These are phyloP conservation scores for Coccinonectria pachysandricola DNA, from an alignment of 2,329 filamentous ascomycete species.

Conservation along the genomic window DNA sequence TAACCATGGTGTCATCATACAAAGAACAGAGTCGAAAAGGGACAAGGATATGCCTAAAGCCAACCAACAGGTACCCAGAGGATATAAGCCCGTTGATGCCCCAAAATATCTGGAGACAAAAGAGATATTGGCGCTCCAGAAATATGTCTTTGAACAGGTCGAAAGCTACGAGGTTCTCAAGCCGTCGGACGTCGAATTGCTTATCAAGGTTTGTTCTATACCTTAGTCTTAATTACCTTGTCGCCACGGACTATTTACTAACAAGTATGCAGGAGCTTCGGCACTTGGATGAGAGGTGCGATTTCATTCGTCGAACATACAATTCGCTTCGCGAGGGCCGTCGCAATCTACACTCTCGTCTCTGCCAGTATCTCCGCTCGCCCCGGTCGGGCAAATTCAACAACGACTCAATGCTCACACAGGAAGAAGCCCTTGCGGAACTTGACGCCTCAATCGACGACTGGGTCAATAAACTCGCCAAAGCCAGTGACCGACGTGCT, in stretches of 20 bases:
- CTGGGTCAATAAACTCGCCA: slow-evolving; percentile 71
- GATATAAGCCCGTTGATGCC: slow-evolving; percentile 45
- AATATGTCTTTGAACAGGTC: slow-evolving; percentile 52
- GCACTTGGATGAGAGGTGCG: slow-evolving; percentile 65
- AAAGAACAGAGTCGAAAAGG: slow-evolving; percentile 32
- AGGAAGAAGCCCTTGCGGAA: slow-evolving; percentile 69
- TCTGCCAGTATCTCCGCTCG: slow-evolving; percentile 66
- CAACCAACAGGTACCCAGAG: slow-evolving; percentile 51
- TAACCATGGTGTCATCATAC: slow-evolving; percentile 27
- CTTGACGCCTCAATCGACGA: slow-evolving; percentile 71
- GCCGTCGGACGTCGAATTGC: slow-evolving; percentile 50
- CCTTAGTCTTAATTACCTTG: neutral
- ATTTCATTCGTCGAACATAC: slow-evolving; percentile 69
- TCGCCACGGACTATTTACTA: slow-evolving; percentile 2
- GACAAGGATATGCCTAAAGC: slow-evolving; percentile 44
- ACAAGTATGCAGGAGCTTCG: slow-evolving; percentile 50
- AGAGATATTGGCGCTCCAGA: slow-evolving; percentile 43
- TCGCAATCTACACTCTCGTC: slow-evolving; percentile 64
- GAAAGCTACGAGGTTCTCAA: slow-evolving; percentile 55
- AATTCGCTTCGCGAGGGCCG: slow-evolving; percentile 64
- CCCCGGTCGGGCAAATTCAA: slow-evolving; percentile 62
- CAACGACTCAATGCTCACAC: slow-evolving; percentile 64
- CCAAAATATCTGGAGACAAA: slow-evolving; percentile 32
- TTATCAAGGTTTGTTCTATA: slow-evolving; percentile 46
- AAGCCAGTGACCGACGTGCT: slow-evolving; percentile 66